Conservation (phyloP, 192 early-diverging fungal genomes). For the Backusella psychrophila region DNA sequence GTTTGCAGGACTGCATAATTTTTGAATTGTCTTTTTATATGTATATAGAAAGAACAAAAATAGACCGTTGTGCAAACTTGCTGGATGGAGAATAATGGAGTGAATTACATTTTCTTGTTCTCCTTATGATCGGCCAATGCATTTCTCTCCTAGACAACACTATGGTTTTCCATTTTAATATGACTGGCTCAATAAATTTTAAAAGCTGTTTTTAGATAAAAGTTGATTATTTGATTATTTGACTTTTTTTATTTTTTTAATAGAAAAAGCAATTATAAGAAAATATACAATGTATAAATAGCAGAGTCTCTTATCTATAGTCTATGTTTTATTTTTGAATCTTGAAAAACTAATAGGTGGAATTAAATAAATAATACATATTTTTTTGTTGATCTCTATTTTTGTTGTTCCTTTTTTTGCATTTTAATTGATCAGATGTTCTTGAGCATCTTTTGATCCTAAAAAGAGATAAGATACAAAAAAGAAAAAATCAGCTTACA, state of each 20-base stretch:
- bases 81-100: neutral
- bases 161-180: neutral
- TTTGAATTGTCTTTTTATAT: neutral
- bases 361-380: neutral
- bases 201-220: neutral
- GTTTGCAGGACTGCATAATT: too few relatives aligned
- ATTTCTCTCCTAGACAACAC: neutral
- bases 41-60: neutral
- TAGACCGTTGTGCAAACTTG: neutral
- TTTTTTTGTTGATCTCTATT: neutral
- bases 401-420: neutral
- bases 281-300: neutral
- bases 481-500: neutral
- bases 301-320: neutral
- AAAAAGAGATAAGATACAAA: neutral
- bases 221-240: neutral
- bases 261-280: neutral
- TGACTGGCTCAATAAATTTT: neutral
- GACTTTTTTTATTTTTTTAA: neutral
- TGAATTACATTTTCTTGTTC: neutral
- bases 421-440: slow-evolving; percentile 5
- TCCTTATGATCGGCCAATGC: slow-evolving; percentile 1
- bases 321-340: neutral
- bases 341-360: neutral
- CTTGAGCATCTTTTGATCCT: slow-evolving; percentile 24